These are phyloP conservation scores for Athelia sp. DNA, from an alignment of 1,284 basidiomycete species.

Conservation along the genomic window DNA sequence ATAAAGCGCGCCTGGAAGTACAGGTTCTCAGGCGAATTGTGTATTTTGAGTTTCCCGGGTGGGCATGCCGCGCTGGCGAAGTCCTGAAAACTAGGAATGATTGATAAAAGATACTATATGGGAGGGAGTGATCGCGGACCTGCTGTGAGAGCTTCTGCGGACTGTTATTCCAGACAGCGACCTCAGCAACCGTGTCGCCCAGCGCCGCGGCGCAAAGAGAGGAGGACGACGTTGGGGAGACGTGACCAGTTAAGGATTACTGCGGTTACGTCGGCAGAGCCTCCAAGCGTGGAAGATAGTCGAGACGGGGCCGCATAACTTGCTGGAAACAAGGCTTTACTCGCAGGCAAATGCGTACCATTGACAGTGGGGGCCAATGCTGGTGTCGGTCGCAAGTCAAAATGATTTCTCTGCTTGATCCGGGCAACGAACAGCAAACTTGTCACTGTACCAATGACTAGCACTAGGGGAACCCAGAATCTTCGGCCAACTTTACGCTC, in stretches of 20 bases:
- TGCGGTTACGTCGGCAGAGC: slow-evolving; percentile 39
- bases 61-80: slow-evolving; percentile 43
- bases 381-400: no score
- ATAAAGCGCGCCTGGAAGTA: slow-evolving; percentile 65
- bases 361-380: no score
- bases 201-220: slow-evolving; percentile 45
- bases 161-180: slow-evolving; percentile 65
- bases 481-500: no score
- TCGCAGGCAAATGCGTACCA: no score
- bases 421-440: no score
- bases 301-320: background rate
- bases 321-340: no score
- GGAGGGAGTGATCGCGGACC: slow-evolving; percentile 21
- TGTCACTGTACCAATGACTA: no score
- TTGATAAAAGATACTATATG: background rate
- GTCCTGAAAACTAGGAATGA: slow-evolving; percentile 32
- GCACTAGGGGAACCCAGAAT: no score
- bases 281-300: background rate
- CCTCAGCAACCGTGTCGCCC: slow-evolving; percentile 40
- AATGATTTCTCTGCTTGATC: no score
- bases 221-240: slow-evolving; percentile 52
- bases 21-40: slow-evolving; percentile 54
- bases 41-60: slow-evolving; percentile 38
- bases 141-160: slow-evolving; percentile 35
- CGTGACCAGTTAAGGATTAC: slow-evolving; percentile 65